Evolutionary conservation across 148 eudicot genomes (phyloP), one percentile per base, ranked within the genome.

Genomic region (Rhododendron griersonianum): DNA sequence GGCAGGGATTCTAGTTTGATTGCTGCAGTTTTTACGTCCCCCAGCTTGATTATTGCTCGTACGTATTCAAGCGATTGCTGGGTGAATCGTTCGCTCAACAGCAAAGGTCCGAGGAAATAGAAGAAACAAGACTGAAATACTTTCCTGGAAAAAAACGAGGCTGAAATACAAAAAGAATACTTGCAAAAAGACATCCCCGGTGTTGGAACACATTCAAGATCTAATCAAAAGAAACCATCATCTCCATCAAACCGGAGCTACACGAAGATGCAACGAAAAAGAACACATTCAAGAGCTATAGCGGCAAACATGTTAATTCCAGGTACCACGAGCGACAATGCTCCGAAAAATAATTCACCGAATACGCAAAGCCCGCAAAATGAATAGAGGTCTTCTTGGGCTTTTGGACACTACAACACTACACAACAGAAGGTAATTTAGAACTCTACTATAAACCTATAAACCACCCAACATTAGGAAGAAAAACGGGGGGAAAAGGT

Each of bases 331-430:
- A 19, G 47, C 78, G 13, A 74, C 45, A 25, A 28, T 69, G 9
- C 4, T 35, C 79, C 13, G 16, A 75, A 35, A 39, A 75, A 75
- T 75, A 75, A 39, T 16, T 75, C 79, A 75, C n/a, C 13, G 79
- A 74, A 39, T 37, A 75, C 48, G 39, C 21, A 39, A 75, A 39
- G 25, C 79, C 79, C 79, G n/a, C 79, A 75, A 75, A 75, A 75
- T 75, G 79, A 75, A 75, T 75, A 75, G 47, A 37, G 47, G 79
- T 75, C n/a, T 39, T 39, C 79, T 75, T 75, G 79, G 79, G 79
- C 79, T 33, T 37, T 39, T 39, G 48, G 79, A 75, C 79, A 37
- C 79, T 33, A 69, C 75, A 35, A 74, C 23, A 74, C 78, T 75
- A 75, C 47, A 75, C 79, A 75, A 75, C 79, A 18, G 30, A 75